Evolutionary conservation across 352 stramenopile species (phyloP).

Genomic region (Globisporangium abappressorium): DNA sequence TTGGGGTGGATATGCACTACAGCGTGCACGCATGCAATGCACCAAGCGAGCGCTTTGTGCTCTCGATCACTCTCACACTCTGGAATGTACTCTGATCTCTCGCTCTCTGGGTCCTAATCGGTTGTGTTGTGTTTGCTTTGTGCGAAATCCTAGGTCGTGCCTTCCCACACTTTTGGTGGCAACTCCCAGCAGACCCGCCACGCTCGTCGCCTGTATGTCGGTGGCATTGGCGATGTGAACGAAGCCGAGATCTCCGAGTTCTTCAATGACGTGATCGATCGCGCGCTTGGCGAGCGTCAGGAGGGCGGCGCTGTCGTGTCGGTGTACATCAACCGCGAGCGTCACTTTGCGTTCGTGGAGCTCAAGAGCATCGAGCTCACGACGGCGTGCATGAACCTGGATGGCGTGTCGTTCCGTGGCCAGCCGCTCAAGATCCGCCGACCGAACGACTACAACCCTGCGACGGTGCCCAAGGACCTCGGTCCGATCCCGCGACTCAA

Average conservation of each 20-base stretch:
- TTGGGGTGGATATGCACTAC: background rate
- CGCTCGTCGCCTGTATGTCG: conserved; percentile 96
- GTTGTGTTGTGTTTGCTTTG: conserved; percentile 19
- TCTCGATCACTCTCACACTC: background rate
- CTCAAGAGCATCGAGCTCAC: conserved; percentile 96
- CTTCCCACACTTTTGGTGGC: conserved; percentile 15
- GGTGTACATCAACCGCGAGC: conserved; percentile 96
- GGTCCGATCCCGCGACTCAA: conserved; percentile 89
- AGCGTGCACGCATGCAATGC: conserved; percentile 1
- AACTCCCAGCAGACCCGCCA: conserved; percentile 93
- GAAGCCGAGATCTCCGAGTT: conserved; percentile 88
- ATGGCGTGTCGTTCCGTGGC: conserved; percentile 94
- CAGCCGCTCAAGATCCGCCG: conserved; percentile 95
- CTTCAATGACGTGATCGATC: conserved; percentile 91
- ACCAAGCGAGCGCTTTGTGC: background rate
- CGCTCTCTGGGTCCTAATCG: conserved; percentile 21
- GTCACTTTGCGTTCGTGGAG: conserved; percentile 97
- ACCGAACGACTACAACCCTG: conserved; percentile 97
- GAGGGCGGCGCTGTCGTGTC: conserved; percentile 78
- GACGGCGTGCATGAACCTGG: conserved; percentile 94
- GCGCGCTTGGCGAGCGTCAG: conserved; percentile 70
- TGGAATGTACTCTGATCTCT: background rate
- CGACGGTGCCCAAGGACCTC: conserved; percentile 80
- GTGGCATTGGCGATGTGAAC: conserved; percentile 83
- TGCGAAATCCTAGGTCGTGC: background rate